Evolutionary conservation across 2,329 filamentous ascomycete genomes (phyloP).

Genomic region (Cytospora chrysosperma): DNA sequence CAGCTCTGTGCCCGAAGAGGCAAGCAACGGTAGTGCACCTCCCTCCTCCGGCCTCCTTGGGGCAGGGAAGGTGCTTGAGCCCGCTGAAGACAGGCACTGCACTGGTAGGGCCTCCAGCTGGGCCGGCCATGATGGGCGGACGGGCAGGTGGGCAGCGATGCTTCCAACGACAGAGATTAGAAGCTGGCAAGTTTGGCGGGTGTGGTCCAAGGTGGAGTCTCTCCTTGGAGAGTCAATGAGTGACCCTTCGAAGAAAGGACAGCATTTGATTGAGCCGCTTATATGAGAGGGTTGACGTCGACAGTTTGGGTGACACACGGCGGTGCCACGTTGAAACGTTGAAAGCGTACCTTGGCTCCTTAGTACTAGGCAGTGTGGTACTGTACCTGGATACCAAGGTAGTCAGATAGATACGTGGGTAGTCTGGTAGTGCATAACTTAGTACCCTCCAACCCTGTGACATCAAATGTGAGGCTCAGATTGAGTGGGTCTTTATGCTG

Average conservation of each 20-base stretch:
- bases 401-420: not conserved
- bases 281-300: not conserved
- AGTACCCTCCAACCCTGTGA: too few relatives aligned
- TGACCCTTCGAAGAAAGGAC: not conserved
- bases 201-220: not conserved
- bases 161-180: not conserved
- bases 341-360: not conserved
- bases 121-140: not conserved
- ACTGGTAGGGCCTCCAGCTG: constrained; percentile 2
- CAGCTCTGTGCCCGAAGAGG: constrained; percentile 22
- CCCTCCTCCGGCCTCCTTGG: constrained; percentile 20
- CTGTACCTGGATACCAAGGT: too few relatives aligned
- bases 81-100: constrained; percentile 24
- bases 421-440: not conserved
- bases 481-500: not conserved
- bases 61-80: constrained; percentile 23
- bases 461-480: too few relatives aligned
- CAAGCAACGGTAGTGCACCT: constrained; percentile 20
- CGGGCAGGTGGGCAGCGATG: not conserved
- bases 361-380: too few relatives aligned
- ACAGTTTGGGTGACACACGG: not conserved
- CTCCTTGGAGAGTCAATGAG: not conserved
- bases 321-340: not conserved
- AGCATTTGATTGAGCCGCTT: not conserved
- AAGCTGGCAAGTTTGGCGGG: not conserved